Evolutionary conservation across 176 grass and related monocot genomes (phyloP).

Genomic region (Oryza coarctata): DNA sequence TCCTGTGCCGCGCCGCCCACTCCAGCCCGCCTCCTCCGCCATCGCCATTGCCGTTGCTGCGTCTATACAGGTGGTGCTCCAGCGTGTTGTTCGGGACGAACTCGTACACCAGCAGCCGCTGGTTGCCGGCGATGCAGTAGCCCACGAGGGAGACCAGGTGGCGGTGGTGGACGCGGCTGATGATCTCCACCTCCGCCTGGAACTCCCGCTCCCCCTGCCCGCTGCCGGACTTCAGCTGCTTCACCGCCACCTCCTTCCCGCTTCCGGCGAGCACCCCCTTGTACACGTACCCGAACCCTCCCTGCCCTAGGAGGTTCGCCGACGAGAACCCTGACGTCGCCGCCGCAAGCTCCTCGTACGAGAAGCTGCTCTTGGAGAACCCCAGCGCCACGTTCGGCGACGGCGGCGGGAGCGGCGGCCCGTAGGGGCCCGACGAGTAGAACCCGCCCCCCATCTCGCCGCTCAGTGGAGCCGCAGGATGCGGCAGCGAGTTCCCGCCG

Average conservation of each 20-base stretch:
- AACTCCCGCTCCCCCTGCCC: slow-evolving; percentile 63
- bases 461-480: not conserved
- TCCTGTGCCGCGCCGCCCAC: slow-evolving; percentile 68
- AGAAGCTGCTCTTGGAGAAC: slow-evolving; percentile 53
- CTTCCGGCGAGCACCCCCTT: slow-evolving; percentile 50
- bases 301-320: slow-evolving; percentile 49
- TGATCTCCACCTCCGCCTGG: slow-evolving; percentile 66
- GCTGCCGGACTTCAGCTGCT: slow-evolving; percentile 59
- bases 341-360: slow-evolving; percentile 41
- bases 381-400: slow-evolving; percentile 38
- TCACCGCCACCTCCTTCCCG: slow-evolving; percentile 57
- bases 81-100: slow-evolving; percentile 56
- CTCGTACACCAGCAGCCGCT: slow-evolving; percentile 58
- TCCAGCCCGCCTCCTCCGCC: slow-evolving; percentile 13
- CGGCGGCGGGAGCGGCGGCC: slow-evolving; percentile 28
- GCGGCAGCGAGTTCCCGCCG: slow-evolving; percentile 22
- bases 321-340: slow-evolving; percentile 40
- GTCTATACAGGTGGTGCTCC: slow-evolving; percentile 50
- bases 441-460: not conserved
- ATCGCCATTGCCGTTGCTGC: no score
- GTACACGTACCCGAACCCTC: slow-evolving; percentile 60
- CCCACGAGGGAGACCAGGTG: slow-evolving; percentile 52
- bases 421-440: slow-evolving; percentile 34
- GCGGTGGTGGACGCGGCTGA: slow-evolving; percentile 60
- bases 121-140: slow-evolving; percentile 48